Percentiles rank a stretch among this genome's conserved stretches.
phyloP scores from a whole-genome alignment of 2,329 filamentous ascomycete genomes.

The Torrubiella hemipterigena region DNA sequence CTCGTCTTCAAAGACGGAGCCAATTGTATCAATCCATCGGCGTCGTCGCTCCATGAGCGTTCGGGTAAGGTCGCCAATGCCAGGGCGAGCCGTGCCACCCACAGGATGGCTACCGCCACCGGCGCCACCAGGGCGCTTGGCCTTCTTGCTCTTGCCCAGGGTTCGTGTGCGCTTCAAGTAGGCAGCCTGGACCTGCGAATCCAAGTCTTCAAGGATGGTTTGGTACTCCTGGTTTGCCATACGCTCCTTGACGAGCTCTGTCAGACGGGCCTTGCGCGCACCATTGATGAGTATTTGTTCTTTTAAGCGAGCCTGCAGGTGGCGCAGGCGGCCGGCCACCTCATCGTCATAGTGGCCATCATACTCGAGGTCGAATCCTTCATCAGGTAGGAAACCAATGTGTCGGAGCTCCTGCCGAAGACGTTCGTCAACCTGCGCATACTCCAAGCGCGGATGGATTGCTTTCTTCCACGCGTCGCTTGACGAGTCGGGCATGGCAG shows the following conservation, averaged over 20 bases:
- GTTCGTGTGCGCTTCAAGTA: slow-evolving; percentile 94
- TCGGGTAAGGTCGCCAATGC: slow-evolving; percentile 83
- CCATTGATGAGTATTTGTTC: slow-evolving; percentile 81
- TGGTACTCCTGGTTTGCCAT: slow-evolving; percentile 96
- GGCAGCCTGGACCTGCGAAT: slow-evolving; percentile 85
- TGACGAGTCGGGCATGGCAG: slow-evolving; percentile 67
- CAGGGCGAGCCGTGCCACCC: slow-evolving; percentile 56
- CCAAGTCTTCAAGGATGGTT: slow-evolving; percentile 92
- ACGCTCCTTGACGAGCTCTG: slow-evolving; percentile 78
- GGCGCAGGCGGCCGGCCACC: slow-evolving; percentile 76
- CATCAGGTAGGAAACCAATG: slow-evolving; percentile 71
- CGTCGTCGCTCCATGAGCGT: slow-evolving; percentile 84
- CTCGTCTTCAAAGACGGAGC: slow-evolving; percentile 79
- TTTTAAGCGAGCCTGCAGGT: slow-evolving; percentile 71
- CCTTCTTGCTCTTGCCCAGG: slow-evolving; percentile 87
- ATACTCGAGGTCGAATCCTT: slow-evolving; percentile 59
- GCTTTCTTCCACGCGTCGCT: slow-evolving; percentile 70
- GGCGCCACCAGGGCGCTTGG: slow-evolving; percentile 66
- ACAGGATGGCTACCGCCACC: slow-evolving; percentile 56
- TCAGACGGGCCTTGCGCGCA: slow-evolving; percentile 74
- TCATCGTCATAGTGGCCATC: slow-evolving; percentile 89
- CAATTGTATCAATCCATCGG: slow-evolving; percentile 85
- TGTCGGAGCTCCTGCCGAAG: slow-evolving; percentile 84
- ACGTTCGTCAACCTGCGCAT: slow-evolving; percentile 77
- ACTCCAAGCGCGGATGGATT: slow-evolving; percentile 65